Conservation (phyloP, 495 filamentous ascomycete species). For the Rostrohypoxylon terebratum region DNA sequence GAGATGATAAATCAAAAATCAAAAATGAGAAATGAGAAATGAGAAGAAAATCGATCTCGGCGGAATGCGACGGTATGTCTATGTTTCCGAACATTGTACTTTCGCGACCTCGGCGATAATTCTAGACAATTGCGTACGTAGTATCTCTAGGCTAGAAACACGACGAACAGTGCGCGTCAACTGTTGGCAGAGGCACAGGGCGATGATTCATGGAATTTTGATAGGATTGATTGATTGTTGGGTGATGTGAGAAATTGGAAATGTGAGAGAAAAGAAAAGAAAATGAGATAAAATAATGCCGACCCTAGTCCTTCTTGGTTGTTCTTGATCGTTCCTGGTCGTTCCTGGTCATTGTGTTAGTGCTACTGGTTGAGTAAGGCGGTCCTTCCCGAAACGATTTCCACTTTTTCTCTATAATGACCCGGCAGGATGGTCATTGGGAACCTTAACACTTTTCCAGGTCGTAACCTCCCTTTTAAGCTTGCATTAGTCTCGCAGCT, state of each 20-base stretch:
- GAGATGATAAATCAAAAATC: no score
- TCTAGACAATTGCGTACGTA: conserved; percentile 23
- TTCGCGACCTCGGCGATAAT: conserved; percentile 32
- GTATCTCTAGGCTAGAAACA: conserved; percentile 26
- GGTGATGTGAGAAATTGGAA: conserved; percentile 12
- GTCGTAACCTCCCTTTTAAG: conserved; percentile 54
- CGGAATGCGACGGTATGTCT: background rate
- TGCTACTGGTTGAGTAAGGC: conserved; percentile 14
- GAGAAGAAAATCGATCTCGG: no score
- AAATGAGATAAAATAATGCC: conserved; percentile 16
- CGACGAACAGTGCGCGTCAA: conserved; percentile 14
- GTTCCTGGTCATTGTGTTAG: background rate
- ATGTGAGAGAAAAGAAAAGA: conserved; percentile 26
- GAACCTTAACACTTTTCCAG: conserved; percentile 20
- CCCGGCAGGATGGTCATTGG: conserved; percentile 43
- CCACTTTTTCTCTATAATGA: conserved; percentile 37
- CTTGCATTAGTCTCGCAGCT: conserved; percentile 59
- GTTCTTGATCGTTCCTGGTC: no score
- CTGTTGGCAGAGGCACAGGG: conserved; percentile 30
- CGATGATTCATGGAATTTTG: conserved; percentile 32
- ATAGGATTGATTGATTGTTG: conserved; percentile 27
- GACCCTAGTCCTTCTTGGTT: background rate
- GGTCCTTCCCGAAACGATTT: conserved; percentile 40
- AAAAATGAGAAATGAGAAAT: no score
- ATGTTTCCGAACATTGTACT: conserved; percentile 34